Evolutionary conservation across 129 eudicot genomes (phyloP).

Genomic region (Smallanthus sonchifolius): DNA sequence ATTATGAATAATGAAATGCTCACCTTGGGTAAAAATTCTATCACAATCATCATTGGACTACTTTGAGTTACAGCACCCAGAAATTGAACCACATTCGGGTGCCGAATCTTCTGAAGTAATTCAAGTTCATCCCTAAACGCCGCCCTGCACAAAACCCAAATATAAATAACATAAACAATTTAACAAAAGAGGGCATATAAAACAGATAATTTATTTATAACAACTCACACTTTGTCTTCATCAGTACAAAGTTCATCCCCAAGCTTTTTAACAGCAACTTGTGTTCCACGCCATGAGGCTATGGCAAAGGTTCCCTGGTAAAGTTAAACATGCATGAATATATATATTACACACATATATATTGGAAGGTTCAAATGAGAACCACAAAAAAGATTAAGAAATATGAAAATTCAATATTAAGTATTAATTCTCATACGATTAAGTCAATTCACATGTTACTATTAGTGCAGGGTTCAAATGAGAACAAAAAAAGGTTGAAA

Average conservation of each 20-base stretch:
- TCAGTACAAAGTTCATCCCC: conserved; percentile 72
- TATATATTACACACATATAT: neutral
- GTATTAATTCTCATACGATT: neutral
- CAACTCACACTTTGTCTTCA: conserved; percentile 89
- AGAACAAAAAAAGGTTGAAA: neutral
- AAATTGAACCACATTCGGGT: conserved; percentile 96
- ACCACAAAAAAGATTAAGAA: neutral
- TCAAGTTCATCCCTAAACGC: conserved; percentile 91
- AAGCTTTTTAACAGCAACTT: conserved; percentile 94
- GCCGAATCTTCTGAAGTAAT: conserved; percentile 89
- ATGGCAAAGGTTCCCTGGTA: conserved; percentile 71
- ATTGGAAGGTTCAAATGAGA: neutral
- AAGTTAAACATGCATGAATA: neutral
- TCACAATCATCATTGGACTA: conserved; percentile 98
- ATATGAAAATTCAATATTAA: neutral
- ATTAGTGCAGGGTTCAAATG: neutral
- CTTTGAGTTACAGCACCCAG: conserved; percentile 99
- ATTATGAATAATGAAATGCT: conserved; percentile 9
- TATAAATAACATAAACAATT: neutral
- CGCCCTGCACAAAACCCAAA: conserved; percentile 38
- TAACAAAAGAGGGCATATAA: conserved; percentile 1
- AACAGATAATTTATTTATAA: neutral
- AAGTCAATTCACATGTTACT: neutral
- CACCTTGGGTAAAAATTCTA: conserved; percentile 90
- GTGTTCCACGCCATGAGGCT: conserved; percentile 92